Percentiles rank a stretch among this genome's conserved stretches.
Evolutionary conservation across 129 eudicot species (phyloP).

Genomic region (Erigeron canadensis): DNA sequence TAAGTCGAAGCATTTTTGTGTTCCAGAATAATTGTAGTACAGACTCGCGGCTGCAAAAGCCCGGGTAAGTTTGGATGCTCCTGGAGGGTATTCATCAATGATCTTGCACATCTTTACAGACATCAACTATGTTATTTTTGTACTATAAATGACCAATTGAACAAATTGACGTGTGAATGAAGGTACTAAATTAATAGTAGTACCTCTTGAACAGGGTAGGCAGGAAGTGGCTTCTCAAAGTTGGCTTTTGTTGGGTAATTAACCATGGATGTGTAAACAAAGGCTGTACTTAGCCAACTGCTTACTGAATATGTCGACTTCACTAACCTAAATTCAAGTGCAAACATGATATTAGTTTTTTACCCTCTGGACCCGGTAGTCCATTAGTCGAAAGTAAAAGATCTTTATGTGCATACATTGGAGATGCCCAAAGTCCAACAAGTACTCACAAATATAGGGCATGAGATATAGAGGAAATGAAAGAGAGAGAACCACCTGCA

Average conservation of each 20-base stretch:
- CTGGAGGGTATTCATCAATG: not conserved
- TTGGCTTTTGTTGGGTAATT: conserved; percentile 5
- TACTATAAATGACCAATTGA: no score
- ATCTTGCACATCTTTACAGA: conserved; percentile 8
- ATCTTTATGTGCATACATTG: no score
- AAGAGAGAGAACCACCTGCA: not conserved
- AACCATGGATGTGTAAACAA: conserved; percentile 8
- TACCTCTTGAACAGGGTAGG: conserved; percentile 9
- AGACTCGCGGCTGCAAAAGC: not conserved
- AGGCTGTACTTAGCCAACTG: conserved; percentile 1
- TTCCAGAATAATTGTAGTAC: conserved; percentile 4
- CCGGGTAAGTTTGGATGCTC: conserved; percentile 5
- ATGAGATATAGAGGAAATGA: not conserved
- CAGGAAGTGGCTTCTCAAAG: conserved; percentile 1
- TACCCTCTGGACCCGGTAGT: not conserved
- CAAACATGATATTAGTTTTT: not conserved
- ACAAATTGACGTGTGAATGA: no score
- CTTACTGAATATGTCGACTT: not conserved
- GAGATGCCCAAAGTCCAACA: no score
- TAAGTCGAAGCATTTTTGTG: not conserved
- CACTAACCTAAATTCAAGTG: not conserved
- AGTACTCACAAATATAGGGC: not conserved
- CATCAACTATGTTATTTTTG: not conserved
- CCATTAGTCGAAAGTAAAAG: not conserved
- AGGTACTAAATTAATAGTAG: no score